A percentile compares a stretch with the other conserved stretches of the same genome.
Conservation (phyloP, 306 rosid species). For the Pyrus communis region DNA sequence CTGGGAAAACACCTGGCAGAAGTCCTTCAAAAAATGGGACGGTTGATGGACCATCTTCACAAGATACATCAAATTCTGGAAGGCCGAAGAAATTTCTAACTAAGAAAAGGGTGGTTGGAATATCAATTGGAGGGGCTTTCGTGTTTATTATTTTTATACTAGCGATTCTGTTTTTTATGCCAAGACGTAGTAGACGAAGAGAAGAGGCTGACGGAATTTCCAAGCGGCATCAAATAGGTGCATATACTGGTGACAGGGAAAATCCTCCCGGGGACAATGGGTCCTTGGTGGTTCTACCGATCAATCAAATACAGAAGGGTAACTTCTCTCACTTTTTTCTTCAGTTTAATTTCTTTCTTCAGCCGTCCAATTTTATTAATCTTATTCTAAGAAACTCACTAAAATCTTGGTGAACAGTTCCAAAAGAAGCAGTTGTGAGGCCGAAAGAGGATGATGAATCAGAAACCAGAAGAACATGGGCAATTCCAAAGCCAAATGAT, state of each 20-base stretch:
- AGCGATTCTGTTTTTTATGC: conserved; percentile 52
- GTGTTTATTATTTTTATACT: conserved; percentile 41
- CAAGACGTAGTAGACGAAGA: conserved; percentile 45
- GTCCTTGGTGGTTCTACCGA: conserved; percentile 38
- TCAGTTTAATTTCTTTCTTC: conserved; percentile 2
- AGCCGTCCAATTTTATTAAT: not conserved
- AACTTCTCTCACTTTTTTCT: conserved; percentile 14
- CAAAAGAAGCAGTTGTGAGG: conserved; percentile 40
- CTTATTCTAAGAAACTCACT: conserved; percentile 2
- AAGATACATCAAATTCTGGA: conserved; percentile 47
- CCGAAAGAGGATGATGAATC: conserved; percentile 43
- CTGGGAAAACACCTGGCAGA: conserved; percentile 22
- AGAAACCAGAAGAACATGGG: conserved; percentile 43
- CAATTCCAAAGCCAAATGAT: conserved; percentile 41
- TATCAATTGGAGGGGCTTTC: conserved; percentile 56
- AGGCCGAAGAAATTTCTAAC: conserved; percentile 29
- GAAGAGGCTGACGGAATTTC: conserved; percentile 43
- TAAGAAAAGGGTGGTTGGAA: conserved; percentile 60
- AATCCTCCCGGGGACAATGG: conserved; percentile 36
- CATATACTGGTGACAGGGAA: conserved; percentile 57
- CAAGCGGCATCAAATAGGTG: conserved; percentile 52
- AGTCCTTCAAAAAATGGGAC: conserved; percentile 39
- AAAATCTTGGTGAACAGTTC: conserved; percentile 26
- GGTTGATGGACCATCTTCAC: conserved; percentile 52
- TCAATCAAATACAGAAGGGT: conserved; percentile 57